Evolutionary conservation across 805 yeast species (phyloP), one percentile per base, ranked within the genome.

Genomic region (Hyphopichia homilentoma): DNA sequence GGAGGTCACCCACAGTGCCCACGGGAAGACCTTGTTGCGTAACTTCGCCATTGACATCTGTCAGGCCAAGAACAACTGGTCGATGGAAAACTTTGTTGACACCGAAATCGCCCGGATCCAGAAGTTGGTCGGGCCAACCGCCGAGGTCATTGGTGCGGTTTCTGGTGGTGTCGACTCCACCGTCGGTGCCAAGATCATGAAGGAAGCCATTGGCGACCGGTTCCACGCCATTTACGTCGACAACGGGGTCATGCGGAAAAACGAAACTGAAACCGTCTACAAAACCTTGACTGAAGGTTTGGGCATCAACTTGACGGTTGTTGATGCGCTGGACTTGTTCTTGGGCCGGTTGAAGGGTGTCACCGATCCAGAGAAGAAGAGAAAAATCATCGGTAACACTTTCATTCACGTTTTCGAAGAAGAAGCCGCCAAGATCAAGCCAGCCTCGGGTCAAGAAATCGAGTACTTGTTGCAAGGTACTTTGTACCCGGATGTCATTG

Each of bases 91-190:
- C 74, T 93, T 93, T 65, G 85, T 93, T 54, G 96, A 87, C 52
- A 87, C 96, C 44, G 98, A 93, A 73, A 89, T 93, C 53, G 79
- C 84, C 47, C 81, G 98, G 66, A 93, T 93, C 50, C 78, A 88
- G 64, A 73, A 77, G 33, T 71, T 90, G 45, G 97, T 93, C 47
- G 98, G 98, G 32, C 97, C 96, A 47, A 81, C 88, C 36, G 97
- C 96, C 36, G 97, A 93, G 68, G 98, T 93, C 44, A 93, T 93
- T 56, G 98, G 98, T 68, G 98, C 98, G 35, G 98, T 93, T 45
- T 87, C 96, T 33, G 98, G 98, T 54, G 98, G 98, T 72, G 98
- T 93, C 43, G 98, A 93, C 68, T 93, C 98, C 32, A 93, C 98
- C 30, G 98, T 93, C 40, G 98, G 97, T 46, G 97, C 98, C 45